A percentile compares a stretch with the other conserved stretches of the same genome.
phyloP scores from a whole-genome alignment of 2,329 filamentous ascomycete species.

The Nemania diffusa region DNA sequence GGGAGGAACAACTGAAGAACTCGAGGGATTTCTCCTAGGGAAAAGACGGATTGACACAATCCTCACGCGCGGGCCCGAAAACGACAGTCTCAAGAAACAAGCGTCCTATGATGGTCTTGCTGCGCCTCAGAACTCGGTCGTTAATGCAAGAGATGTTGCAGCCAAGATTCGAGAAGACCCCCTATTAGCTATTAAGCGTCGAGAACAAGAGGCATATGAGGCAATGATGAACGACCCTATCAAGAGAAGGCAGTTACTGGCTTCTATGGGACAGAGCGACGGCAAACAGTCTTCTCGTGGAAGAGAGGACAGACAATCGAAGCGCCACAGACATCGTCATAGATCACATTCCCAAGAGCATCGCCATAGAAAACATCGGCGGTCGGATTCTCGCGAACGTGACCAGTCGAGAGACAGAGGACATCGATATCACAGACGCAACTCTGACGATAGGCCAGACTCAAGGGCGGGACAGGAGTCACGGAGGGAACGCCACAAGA shows the following conservation, averaged over 20 bases:
- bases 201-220: constrained; percentile 85
- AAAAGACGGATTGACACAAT: constrained; percentile 89
- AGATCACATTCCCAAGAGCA: constrained; percentile 49
- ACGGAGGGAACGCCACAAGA: constrained; percentile 38
- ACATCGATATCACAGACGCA: constrained; percentile 57
- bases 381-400: constrained; percentile 52
- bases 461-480: constrained; percentile 43
- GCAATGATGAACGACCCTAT: constrained; percentile 82
- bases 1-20: constrained; percentile 83
- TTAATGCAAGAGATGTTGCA: constrained; percentile 81
- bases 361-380: constrained; percentile 56
- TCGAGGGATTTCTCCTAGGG: constrained; percentile 91
- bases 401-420: constrained; percentile 54
- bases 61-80: constrained; percentile 82
- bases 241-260: constrained; percentile 73
- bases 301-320: constrained; percentile 58
- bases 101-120: constrained; percentile 69
- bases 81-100: constrained; percentile 82
- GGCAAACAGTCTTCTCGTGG: constrained; percentile 53
- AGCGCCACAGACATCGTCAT: constrained; percentile 53
- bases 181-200: constrained; percentile 89
- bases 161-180: constrained; percentile 91
- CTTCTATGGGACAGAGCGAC: constrained; percentile 67
- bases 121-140: constrained; percentile 71
- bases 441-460: constrained; percentile 56